Base-by-base conservation (phyloP, 257 asterid genomes). In the Echites panduratus region DNA sequence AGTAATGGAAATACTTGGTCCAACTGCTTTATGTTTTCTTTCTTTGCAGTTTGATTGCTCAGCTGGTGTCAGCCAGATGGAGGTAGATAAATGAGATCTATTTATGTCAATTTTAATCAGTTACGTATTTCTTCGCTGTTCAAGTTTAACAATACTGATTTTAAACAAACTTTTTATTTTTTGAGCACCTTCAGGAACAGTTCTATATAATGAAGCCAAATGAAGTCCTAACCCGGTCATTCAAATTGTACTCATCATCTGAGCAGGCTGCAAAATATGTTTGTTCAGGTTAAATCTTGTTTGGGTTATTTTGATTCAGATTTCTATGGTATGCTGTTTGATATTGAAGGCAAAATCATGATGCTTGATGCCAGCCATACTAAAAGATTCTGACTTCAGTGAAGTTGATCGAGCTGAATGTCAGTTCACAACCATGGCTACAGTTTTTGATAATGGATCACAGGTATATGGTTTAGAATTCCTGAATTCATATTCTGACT, bases 371-470 rank as follows among this genome's bases (percentile, higher is more conserved):
- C 82, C 97, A 92, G 98, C 99, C 78, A 89, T 95, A 79, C 79
- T 95, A 52, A 95, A 95, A 81, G 99, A 90, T 79, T 90, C 99
- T 29, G 96, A 87, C 76, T 94, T 90, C 73, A 82, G 79, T 71
- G 99, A 92, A 87, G 96, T 87, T 85, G 98, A 95, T 82, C 82
- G 91, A 84, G 98, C 98, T 41, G 96, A 94, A 81, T 94, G 99
- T 70, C 97, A 91, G 68, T 95, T 95, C 73, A 86, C 97, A 45
- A 95, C 99, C 66, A 90, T 93, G 69, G 90, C 99, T 68, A 95
- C 99, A 24, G 84, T 84, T 74, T 79, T 95, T 63, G 98, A 92
- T 26, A 90, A 95, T 57, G 99, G 99, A 83, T 84, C 99, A 72
- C 99, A 95, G 98, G 99, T 95, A 61, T 43, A 41, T 66, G 14